These are phyloP conservation scores for Fusarium albosuccineum DNA, from an alignment of 2,329 filamentous ascomycete species.

Conservation along the genomic window DNA sequence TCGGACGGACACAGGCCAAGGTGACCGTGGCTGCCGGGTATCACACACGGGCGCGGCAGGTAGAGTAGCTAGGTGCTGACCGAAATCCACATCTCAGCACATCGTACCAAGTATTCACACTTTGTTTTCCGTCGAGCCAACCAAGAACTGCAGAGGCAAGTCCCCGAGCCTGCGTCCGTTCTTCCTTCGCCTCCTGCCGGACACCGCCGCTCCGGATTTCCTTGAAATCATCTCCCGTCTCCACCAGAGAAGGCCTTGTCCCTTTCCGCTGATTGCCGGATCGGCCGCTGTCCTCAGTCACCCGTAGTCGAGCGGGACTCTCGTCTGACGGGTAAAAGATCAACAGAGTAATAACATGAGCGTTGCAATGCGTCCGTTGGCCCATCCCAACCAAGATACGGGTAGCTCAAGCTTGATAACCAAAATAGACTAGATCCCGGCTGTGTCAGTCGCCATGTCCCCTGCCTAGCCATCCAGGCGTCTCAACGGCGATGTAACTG, in stretches of 20 bases:
- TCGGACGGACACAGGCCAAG: constrained; percentile 18
- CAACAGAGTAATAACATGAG: constrained; percentile 5
- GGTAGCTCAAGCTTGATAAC: constrained; percentile 21
- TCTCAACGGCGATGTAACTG: constrained; percentile 8
- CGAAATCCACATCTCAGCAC: constrained; percentile 29
- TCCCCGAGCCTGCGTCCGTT: constrained; percentile 18
- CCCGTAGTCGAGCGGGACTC: neutral
- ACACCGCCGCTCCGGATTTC: constrained; percentile 23
- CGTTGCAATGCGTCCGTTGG: constrained; percentile 1
- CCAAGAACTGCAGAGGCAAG: constrained; percentile 19
- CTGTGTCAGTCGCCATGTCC: constrained; percentile 13
- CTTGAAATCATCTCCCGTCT: constrained; percentile 1
- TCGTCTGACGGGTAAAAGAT: constrained; percentile 10
- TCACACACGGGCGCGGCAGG: constrained; percentile 19
- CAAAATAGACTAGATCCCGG: constrained; percentile 25
- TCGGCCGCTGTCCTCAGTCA: constrained; percentile 11
- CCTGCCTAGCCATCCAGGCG: constrained; percentile 9
- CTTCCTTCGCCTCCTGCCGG: constrained; percentile 27
- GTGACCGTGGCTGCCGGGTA: constrained; percentile 17
- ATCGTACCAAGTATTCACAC: neutral
- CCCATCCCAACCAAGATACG: neutral
- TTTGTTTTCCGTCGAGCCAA: constrained; percentile 10
- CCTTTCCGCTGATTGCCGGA: constrained; percentile 8
- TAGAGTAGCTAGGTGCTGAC: constrained; percentile 23
- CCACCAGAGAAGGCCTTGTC: constrained; percentile 5